phyloP scores from a whole-genome alignment of 208 protist species.

The Trypanosoma melophagium region DNA sequence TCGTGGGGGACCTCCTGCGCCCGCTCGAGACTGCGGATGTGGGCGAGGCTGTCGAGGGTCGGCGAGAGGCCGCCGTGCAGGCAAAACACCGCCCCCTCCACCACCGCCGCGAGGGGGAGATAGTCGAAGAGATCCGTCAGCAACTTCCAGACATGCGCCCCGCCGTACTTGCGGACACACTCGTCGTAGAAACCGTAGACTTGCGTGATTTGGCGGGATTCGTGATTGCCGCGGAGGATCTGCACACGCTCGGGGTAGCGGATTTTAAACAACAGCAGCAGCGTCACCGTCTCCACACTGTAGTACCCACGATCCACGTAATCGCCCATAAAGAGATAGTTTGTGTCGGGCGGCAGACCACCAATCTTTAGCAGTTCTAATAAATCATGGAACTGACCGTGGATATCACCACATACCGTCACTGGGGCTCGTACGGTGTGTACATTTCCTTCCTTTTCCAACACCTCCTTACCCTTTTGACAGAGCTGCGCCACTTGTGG shows the following conservation, averaged over 20 bases:
- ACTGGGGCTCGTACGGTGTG: constrained; percentile 87
- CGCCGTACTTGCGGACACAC: constrained; percentile 97
- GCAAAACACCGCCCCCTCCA: constrained; percentile 98
- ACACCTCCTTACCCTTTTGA: constrained; percentile 90
- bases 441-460: constrained; percentile 94
- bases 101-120: constrained; percentile 96
- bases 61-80: constrained; percentile 96
- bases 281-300: constrained; percentile 92
- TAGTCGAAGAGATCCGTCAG: constrained; percentile 99
- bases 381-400: constrained; percentile 98
- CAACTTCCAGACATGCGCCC: constrained; percentile 95
- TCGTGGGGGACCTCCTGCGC: constrained; percentile 99
- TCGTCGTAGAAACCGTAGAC: constrained; percentile 99
- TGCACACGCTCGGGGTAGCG: constrained; percentile 96
- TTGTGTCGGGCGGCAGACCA: constrained; percentile 95
- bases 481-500: constrained; percentile 85
- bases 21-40: constrained; percentile 95
- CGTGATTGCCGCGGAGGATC: constrained; percentile 98
- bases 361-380: constrained; percentile 98
- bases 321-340: constrained; percentile 98
- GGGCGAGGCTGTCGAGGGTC: constrained; percentile 90
- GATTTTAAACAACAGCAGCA: constrained; percentile 95
- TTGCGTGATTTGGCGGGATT: constrained; percentile 97
- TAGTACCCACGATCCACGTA: constrained; percentile 96
- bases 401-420: constrained; percentile 95